Percentiles rank a stretch among this genome's conserved stretches.
phyloP scores from a whole-genome alignment of 768 basidiomycete species.

The Rhizopogon vinicolor region DNA sequence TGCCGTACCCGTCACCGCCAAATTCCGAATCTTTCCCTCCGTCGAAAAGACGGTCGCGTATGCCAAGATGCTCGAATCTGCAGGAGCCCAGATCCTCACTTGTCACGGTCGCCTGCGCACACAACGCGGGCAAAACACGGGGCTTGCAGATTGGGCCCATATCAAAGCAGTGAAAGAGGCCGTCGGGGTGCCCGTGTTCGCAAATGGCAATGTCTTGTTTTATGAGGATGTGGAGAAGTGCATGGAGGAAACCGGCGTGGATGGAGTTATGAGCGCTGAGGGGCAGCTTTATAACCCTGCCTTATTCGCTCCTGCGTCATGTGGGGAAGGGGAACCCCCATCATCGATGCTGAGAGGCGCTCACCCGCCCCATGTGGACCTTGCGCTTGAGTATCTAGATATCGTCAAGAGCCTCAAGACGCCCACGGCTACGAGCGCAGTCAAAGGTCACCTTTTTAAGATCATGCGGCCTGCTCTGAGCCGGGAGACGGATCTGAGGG shows the following conservation, averaged over 20 bases:
- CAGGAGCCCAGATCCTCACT: slow-evolving; percentile 92
- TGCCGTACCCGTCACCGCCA: slow-evolving; percentile 90
- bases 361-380: slow-evolving; percentile 54
- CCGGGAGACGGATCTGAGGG: slow-evolving; percentile 66
- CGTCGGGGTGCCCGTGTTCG: slow-evolving; percentile 90
- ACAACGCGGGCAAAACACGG: slow-evolving; percentile 83
- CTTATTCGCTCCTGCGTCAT: slow-evolving; percentile 46
- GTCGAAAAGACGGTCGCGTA: slow-evolving; percentile 89
- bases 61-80: slow-evolving; percentile 91
- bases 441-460: slow-evolving; percentile 94
- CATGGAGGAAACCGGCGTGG: slow-evolving; percentile 78
- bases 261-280: slow-evolving; percentile 94
- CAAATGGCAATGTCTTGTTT: slow-evolving; percentile 94
- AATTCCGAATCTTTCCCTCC: slow-evolving; percentile 88
- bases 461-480: slow-evolving; percentile 75
- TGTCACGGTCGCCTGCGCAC: slow-evolving; percentile 91
- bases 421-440: slow-evolving; percentile 62
- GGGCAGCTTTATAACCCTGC: slow-evolving; percentile 92
- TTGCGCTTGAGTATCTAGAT: slow-evolving; percentile 84
- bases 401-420: slow-evolving; percentile 66
- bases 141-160: slow-evolving; percentile 84
- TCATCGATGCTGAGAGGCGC: slow-evolving; percentile 28
- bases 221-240: slow-evolving; percentile 79
- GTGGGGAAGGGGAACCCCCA: slow-evolving; percentile 30
- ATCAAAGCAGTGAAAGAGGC: slow-evolving; percentile 89